Percentiles rank a stretch among this genome's conserved stretches.
Evolutionary conservation across 1,284 basidiomycete species (phyloP).

Genomic region (Papiliotrema fonsecae): DNA sequence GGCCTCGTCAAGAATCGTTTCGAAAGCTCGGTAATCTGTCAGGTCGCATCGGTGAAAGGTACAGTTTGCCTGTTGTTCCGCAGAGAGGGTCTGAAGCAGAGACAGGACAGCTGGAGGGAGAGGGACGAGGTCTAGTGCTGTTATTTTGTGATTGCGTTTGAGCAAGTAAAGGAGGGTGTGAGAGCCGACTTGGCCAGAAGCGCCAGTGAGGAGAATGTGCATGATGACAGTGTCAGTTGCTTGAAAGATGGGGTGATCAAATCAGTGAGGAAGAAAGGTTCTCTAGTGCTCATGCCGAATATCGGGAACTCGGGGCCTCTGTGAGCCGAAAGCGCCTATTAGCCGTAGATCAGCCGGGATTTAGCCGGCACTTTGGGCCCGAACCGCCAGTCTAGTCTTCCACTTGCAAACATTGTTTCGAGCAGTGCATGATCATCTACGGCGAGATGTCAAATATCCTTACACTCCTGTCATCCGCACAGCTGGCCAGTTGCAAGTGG

Average conservation of each 20-base stretch:
- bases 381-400: no score
- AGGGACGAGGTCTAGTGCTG: constrained; percentile 34
- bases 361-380: no score
- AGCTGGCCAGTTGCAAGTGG: constrained; percentile 42
- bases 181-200: constrained; percentile 33
- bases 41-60: constrained; percentile 30
- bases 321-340: no score
- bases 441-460: no score
- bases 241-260: no score
- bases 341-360: no score
- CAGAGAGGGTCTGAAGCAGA: constrained; percentile 3
- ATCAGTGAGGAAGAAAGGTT: no score
- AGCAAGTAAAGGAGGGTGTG: constrained; percentile 24
- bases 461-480: constrained; percentile 48
- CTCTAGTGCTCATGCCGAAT: no score
- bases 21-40: constrained; percentile 19
- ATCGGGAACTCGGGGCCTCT: no score
- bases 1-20: constrained; percentile 20
- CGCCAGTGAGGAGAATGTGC: constrained; percentile 45
- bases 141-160: constrained; percentile 26
- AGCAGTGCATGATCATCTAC: no score
- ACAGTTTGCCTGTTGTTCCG: constrained; percentile 2
- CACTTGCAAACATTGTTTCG: no score
- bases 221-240: constrained; percentile 11
- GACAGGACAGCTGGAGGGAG: background rate